Percentiles rank a stretch among this genome's conserved stretches.
These are phyloP conservation scores for Neopestalotiopsis rosae DNA, from an alignment of 2,329 filamentous ascomycete genomes.

Conservation along the genomic window DNA sequence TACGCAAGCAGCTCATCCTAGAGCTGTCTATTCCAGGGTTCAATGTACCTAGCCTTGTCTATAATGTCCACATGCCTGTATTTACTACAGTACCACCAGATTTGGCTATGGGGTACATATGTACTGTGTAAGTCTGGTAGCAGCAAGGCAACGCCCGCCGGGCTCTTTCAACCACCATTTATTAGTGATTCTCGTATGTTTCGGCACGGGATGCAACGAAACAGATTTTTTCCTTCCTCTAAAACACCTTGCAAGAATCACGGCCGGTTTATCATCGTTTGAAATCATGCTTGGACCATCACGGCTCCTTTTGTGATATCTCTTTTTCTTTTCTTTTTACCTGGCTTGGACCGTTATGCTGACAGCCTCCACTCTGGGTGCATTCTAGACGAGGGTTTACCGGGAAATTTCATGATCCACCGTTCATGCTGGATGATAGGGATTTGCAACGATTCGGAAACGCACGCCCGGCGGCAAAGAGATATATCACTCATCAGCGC, in stretches of 20 bases:
- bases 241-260: too few relatives aligned
- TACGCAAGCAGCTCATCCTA: not conserved
- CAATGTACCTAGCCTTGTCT: not conserved
- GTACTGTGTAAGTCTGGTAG: not conserved
- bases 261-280: not conserved
- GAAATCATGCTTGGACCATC: not conserved
- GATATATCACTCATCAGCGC: not conserved
- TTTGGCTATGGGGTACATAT: not conserved
- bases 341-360: not conserved
- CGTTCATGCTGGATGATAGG: conserved; percentile 1
- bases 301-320: not conserved
- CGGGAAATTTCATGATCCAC: not conserved
- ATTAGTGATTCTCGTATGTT: not conserved
- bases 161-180: not conserved
- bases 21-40: not conserved
- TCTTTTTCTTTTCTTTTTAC: not conserved
- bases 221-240: not conserved
- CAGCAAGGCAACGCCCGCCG: not conserved
- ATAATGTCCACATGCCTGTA: not conserved
- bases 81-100: not conserved
- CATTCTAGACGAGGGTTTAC: not conserved
- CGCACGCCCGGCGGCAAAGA: not conserved
- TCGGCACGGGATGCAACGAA: not conserved
- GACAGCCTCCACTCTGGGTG: not conserved
- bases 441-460: not conserved